Percentiles rank a stretch among this genome's conserved stretches.
These are phyloP conservation scores for Echites panduratus DNA, from an alignment of 257 asterid genomes.

Conservation along the genomic window DNA sequence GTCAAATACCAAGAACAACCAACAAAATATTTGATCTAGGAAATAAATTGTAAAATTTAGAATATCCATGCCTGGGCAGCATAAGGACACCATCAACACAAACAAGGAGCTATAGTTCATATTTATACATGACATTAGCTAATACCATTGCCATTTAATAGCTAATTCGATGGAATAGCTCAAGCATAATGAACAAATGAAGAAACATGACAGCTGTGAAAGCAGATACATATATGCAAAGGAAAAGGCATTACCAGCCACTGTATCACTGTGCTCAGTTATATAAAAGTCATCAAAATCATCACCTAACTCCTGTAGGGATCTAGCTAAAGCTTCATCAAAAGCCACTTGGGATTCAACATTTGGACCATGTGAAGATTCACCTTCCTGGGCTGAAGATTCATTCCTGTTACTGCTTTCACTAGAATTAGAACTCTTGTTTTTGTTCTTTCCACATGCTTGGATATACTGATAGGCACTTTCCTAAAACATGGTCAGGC, in stretches of 20 bases:
- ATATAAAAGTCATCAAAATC: constrained; percentile 46
- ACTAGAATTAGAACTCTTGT: constrained; percentile 28
- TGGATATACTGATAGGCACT: constrained; percentile 61
- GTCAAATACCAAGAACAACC: not conserved
- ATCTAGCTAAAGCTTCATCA: constrained; percentile 86
- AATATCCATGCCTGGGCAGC: not conserved
- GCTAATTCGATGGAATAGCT: not conserved
- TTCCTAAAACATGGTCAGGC: constrained; percentile 43
- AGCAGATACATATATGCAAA: not conserved
- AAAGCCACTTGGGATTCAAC: constrained; percentile 60
- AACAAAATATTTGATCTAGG: not conserved
- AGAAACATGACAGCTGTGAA: not conserved
- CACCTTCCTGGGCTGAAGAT: constrained; percentile 33
- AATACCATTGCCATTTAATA: not conserved
- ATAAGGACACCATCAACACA: not conserved
- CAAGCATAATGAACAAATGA: not conserved
- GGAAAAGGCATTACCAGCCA: constrained; percentile 35
- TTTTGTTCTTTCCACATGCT: constrained; percentile 37
- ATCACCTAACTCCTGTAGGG: constrained; percentile 68
- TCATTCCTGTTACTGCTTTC: constrained; percentile 38
- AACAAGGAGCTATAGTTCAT: not conserved
- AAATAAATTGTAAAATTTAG: not conserved
- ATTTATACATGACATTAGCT: not conserved
- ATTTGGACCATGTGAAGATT: constrained; percentile 31
- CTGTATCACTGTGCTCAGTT: constrained; percentile 33